Evolutionary conservation across 768 basidiomycete genomes (phyloP).

Genomic region (Fomitopsis serialis): DNA sequence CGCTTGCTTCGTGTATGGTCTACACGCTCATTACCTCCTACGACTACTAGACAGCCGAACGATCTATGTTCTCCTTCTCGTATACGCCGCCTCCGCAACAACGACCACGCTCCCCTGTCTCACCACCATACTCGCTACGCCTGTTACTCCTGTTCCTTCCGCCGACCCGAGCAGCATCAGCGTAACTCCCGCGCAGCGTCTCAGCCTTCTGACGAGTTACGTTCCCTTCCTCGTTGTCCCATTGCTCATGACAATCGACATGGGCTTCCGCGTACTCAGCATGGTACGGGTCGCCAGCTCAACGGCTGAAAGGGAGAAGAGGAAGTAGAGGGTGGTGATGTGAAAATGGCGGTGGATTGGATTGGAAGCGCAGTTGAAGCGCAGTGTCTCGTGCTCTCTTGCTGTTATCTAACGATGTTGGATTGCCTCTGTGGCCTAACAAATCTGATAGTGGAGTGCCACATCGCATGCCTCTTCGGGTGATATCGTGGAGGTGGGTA

Average conservation of each 20-base stretch:
- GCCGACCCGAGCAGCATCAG: slow-evolving; percentile 28
- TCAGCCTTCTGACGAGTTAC: slow-evolving; percentile 61
- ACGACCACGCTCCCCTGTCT: slow-evolving; percentile 78
- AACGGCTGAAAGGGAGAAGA: not conserved
- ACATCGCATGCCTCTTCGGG: too few relatives aligned
- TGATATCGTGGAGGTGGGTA: too few relatives aligned
- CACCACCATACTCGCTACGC: slow-evolving; percentile 49
- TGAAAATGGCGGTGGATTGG: not conserved
- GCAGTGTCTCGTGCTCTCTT: not conserved
- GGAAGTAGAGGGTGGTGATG: not conserved
- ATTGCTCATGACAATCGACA: slow-evolving; percentile 67
- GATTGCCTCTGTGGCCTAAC: too few relatives aligned
- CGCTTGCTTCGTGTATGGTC: not conserved
- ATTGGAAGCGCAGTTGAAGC: not conserved
- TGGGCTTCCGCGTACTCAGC: slow-evolving; percentile 35
- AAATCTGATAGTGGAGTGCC: too few relatives aligned
- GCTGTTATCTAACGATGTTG: not conserved
- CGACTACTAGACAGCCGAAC: slow-evolving; percentile 36
- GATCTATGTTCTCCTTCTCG: slow-evolving; percentile 58
- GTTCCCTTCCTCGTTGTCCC: slow-evolving; percentile 74
- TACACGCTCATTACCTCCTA: not conserved
- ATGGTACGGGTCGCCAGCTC: slow-evolving; percentile 8
- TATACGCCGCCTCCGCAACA: slow-evolving; percentile 73
- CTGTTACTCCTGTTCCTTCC: slow-evolving; percentile 32
- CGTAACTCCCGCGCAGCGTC: slow-evolving; percentile 45